Conservation (phyloP, 192 early-diverging fungal species). For the Geosiphon pyriformis region DNA sequence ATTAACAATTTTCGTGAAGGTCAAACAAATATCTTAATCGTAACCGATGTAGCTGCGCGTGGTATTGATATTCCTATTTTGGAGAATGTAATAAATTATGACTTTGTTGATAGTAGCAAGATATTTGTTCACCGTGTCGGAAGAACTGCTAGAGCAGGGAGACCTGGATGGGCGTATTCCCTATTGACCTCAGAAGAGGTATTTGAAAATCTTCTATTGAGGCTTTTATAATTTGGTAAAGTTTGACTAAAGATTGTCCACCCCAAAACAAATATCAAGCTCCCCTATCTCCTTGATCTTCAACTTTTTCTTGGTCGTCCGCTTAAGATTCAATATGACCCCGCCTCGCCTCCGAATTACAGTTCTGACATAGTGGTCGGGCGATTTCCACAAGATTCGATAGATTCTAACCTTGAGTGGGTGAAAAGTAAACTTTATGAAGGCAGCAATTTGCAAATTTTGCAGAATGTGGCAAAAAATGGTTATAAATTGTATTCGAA, state of each 20-base stretch:
- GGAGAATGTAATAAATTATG: constrained; percentile 96
- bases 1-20: constrained; percentile 80
- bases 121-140: constrained; percentile 97
- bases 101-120: constrained; percentile 89
- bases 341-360: constrained; percentile 44
- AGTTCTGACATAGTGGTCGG: constrained; percentile 80
- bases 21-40: constrained; percentile 74
- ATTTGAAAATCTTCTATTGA: too few relatives aligned
- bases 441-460: constrained; percentile 58
- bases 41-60: constrained; percentile 98
- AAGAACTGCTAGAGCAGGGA: constrained; percentile 92
- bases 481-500: constrained; percentile 83
- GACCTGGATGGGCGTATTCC: constrained; percentile 87
- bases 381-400: constrained; percentile 58
- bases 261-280: too few relatives aligned
- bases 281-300: constrained; percentile 90
- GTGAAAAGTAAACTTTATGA: constrained; percentile 54
- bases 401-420: constrained; percentile 73
- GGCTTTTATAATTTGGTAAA: background rate
- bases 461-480: constrained; percentile 66
- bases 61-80: constrained; percentile 98
- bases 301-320: constrained; percentile 86
- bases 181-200: constrained; percentile 79
- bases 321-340: constrained; percentile 40
- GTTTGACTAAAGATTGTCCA: too few relatives aligned